These are phyloP conservation scores for Saturnispora silvae DNA, from an alignment of 805 yeast genomes.

Conservation along the genomic window DNA sequence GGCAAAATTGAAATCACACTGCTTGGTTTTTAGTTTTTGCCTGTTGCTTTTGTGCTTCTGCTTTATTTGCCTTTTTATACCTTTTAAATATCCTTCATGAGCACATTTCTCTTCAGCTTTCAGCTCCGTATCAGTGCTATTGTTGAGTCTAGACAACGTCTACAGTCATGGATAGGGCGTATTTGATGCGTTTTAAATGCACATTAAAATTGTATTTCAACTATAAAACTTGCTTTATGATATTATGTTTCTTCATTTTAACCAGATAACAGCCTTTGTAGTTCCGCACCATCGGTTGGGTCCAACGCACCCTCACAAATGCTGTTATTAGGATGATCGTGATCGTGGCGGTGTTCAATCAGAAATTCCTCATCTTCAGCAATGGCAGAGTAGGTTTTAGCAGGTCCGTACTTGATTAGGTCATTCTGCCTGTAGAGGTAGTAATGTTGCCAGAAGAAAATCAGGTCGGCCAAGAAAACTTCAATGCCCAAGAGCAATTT, in stretches of 20 bases:
- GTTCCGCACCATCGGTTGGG: constrained; percentile 18
- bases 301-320: constrained; percentile 10
- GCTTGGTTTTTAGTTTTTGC: too few relatives aligned
- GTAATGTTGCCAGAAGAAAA: constrained; percentile 27
- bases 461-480: constrained; percentile 22
- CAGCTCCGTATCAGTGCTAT: too few relatives aligned
- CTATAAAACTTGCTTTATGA: too few relatives aligned
- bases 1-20: too few relatives aligned
- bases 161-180: too few relatives aligned
- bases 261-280: constrained; percentile 15
- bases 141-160: too few relatives aligned
- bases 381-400: constrained; percentile 16
- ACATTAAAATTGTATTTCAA: too few relatives aligned
- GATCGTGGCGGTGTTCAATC: constrained; percentile 25
- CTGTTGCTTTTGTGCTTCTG: too few relatives aligned
- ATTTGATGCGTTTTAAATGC: too few relatives aligned
- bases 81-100: not conserved
- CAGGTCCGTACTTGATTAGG: constrained; percentile 16
- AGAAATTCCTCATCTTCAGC: constrained; percentile 25
- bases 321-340: constrained; percentile 17
- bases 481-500: constrained; percentile 24
- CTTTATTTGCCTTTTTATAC: too few relatives aligned
- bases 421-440: constrained; percentile 21
- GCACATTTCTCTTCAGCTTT: not conserved
- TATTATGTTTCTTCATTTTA: too few relatives aligned